phyloP scores from a whole-genome alignment of 257 asterid species.

The Solanum verrucosum region DNA sequence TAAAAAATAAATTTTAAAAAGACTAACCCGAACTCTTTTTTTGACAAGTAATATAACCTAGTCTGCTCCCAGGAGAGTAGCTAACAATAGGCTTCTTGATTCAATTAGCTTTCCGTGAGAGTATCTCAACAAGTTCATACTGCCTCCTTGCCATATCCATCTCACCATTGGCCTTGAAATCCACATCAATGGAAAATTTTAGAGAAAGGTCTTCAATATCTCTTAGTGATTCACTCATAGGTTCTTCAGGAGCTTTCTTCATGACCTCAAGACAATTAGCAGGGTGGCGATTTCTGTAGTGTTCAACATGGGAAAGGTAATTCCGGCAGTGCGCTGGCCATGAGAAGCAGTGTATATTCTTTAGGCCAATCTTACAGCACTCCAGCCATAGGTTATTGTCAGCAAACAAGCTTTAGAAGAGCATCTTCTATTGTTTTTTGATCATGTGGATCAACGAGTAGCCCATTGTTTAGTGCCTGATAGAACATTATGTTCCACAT shows the following conservation, averaged over 20 bases:
- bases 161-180: conserved; percentile 33
- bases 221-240: conserved; percentile 46
- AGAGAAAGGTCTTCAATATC: conserved; percentile 48
- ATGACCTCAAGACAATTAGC: conserved; percentile 30
- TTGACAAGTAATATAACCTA: too few species aligned
- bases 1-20: too few species aligned
- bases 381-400: conserved; percentile 50
- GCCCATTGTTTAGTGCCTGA: conserved; percentile 53
- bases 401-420: conserved; percentile 49
- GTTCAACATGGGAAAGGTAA: conserved; percentile 44
- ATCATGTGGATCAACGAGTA: conserved; percentile 55
- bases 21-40: too few species aligned
- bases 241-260: conserved; percentile 40
- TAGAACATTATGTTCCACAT: not conserved
- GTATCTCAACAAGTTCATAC: conserved; percentile 35
- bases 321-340: conserved; percentile 61
- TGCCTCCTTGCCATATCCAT: conserved; percentile 26
- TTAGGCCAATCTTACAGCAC: conserved; percentile 49
- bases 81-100: conserved; percentile 13
- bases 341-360: conserved; percentile 47
- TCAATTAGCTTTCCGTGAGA: conserved; percentile 25
- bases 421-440: conserved; percentile 45
- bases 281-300: conserved; percentile 36
- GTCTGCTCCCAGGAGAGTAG: conserved; percentile 36
- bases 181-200: conserved; percentile 42